These are phyloP conservation scores for Microcos paniculata DNA, from an alignment of 345 rosid species.

Conservation along the genomic window DNA sequence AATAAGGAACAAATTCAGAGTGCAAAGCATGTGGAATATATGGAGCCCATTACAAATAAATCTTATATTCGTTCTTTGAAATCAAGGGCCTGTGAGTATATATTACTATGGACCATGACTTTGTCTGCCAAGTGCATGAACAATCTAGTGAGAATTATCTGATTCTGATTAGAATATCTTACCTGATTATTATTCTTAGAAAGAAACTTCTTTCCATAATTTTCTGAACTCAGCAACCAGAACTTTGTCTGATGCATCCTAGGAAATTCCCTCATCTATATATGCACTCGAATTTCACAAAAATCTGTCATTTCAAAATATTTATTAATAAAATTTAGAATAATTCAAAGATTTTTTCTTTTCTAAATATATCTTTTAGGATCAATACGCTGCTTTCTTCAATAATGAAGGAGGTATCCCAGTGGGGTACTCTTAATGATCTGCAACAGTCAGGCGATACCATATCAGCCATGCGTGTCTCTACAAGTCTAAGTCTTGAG, in stretches of 20 bases:
- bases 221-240: background rate
- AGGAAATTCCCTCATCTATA: background rate
- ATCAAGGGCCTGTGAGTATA: background rate
- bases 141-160: background rate
- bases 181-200: background rate
- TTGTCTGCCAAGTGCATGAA: slow-evolving; percentile 5
- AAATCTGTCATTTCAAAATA: background rate
- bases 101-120: background rate
- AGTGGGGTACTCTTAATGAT: background rate
- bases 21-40: background rate
- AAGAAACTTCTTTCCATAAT: background rate
- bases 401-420: background rate
- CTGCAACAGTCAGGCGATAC: background rate
- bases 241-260: background rate
- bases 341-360: background rate
- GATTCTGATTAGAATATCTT: background rate
- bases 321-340: background rate
- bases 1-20: slow-evolving; percentile 1
- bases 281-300: background rate
- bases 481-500: no score
- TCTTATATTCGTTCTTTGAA: background rate
- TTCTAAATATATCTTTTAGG: background rate
- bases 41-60: background rate
- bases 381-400: background rate
- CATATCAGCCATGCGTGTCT: background rate